Evolutionary conservation across 805 yeast species (phyloP).

Genomic region (Phaffomyces antillensis): DNA sequence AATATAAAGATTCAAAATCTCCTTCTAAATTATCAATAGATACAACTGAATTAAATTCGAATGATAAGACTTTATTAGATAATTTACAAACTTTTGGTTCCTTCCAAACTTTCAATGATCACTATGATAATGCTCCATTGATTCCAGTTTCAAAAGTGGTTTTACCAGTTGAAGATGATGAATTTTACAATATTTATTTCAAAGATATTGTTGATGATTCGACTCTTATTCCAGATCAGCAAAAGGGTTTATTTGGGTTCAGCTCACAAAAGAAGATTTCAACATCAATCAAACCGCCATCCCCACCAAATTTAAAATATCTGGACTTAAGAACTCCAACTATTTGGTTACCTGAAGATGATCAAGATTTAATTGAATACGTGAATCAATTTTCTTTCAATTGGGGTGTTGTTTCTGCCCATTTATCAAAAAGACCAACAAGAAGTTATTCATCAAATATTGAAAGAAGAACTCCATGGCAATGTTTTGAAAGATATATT

Average conservation of each 20-base stretch:
- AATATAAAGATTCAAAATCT: slow-evolving; percentile 4
- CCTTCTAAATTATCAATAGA: slow-evolving; percentile 29
- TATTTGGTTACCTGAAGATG: slow-evolving; percentile 95
- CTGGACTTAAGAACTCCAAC: slow-evolving; percentile 84
- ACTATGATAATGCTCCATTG: slow-evolving; percentile 25
- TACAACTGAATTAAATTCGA: slow-evolving; percentile 24
- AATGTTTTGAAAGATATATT: slow-evolving; percentile 92
- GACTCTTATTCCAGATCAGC: slow-evolving; percentile 31
- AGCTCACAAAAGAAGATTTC: slow-evolving; percentile 46
- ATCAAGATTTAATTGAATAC: slow-evolving; percentile 65
- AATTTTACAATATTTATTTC: slow-evolving; percentile 52
- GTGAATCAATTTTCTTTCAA: slow-evolving; percentile 85
- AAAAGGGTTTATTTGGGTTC: slow-evolving; percentile 47
- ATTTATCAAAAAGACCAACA: slow-evolving; percentile 59
- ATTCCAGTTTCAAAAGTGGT: slow-evolving; percentile 62
- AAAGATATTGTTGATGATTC: slow-evolving; percentile 41
- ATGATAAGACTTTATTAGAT: slow-evolving; percentile 29
- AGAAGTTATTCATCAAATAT: slow-evolving; percentile 76
- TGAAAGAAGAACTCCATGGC: slow-evolving; percentile 98
- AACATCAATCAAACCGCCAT: slow-evolving; percentile 70
- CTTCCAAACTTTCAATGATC: slow-evolving; percentile 24
- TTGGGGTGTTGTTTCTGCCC: slow-evolving; percentile 88
- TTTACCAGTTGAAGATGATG: slow-evolving; percentile 57
- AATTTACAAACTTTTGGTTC: slow-evolving; percentile 27
- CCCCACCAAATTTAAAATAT: slow-evolving; percentile 79